Evolutionary conservation across 805 yeast species (phyloP).

Genomic region (Teunomyces aglyptinius): DNA sequence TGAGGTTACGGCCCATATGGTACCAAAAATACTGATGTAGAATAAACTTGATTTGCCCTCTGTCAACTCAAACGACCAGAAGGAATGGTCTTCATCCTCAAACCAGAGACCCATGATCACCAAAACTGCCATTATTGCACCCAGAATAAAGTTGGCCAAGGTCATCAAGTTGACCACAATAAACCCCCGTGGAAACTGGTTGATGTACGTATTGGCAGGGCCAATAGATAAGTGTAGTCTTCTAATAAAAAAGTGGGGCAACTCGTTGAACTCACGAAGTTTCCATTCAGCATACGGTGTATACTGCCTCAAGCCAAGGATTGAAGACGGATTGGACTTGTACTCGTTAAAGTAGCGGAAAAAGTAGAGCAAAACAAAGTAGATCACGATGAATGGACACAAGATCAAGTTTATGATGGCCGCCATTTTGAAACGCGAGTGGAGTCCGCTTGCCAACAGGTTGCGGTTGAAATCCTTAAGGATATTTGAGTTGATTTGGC

Average conservation of each 20-base stretch:
- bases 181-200: slow-evolving; percentile 86
- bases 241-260: slow-evolving; percentile 82
- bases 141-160: slow-evolving; percentile 61
- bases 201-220: slow-evolving; percentile 78
- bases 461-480: slow-evolving; percentile 70
- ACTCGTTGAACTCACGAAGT: slow-evolving; percentile 88
- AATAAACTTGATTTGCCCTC: slow-evolving; percentile 79
- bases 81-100: slow-evolving; percentile 78
- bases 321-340: slow-evolving; percentile 78
- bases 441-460: slow-evolving; percentile 63
- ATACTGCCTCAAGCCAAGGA: slow-evolving; percentile 71
- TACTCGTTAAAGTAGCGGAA: slow-evolving; percentile 91
- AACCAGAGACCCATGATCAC: slow-evolving; percentile 60
- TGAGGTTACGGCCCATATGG: slow-evolving; percentile 81
- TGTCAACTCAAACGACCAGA: slow-evolving; percentile 84
- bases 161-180: slow-evolving; percentile 36
- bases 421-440: slow-evolving; percentile 80
- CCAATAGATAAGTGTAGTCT: slow-evolving; percentile 74
- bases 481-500: slow-evolving; percentile 72
- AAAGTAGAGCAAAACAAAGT: slow-evolving; percentile 79
- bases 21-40: slow-evolving; percentile 85
- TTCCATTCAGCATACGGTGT: slow-evolving; percentile 96
- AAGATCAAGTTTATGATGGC: slow-evolving; percentile 79
- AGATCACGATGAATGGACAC: slow-evolving; percentile 83
- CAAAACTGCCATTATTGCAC: slow-evolving; percentile 85